phyloP scores from a whole-genome alignment of 148 eudicot species.

The Pouteria glomerata region DNA sequence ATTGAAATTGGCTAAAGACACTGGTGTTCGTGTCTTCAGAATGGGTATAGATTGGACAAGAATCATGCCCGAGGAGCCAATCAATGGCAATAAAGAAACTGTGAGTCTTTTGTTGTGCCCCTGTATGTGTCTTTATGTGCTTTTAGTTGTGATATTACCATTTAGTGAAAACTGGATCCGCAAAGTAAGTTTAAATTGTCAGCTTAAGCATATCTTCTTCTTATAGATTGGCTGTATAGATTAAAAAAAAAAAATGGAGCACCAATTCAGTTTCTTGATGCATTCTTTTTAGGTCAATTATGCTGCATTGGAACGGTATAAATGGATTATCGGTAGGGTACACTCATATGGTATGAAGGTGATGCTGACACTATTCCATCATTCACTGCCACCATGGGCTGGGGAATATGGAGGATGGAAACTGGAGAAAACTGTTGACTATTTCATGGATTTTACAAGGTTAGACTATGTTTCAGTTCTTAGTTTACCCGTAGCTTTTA shows the following conservation, averaged over 20 bases:
- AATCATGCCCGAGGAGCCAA: slow-evolving; percentile 90
- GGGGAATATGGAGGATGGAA: slow-evolving; percentile 99
- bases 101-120: slow-evolving; percentile 38
- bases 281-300: slow-evolving; percentile 60
- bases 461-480: slow-evolving; percentile 16
- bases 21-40: slow-evolving; percentile 81
- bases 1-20: slow-evolving; percentile 76
- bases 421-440: slow-evolving; percentile 86
- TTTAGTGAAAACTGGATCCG: neutral
- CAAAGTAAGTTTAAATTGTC: neutral
- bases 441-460: slow-evolving; percentile 93
- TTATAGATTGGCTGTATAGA: neutral
- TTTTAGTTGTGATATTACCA: neutral
- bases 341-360: slow-evolving; percentile 94
- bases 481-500: neutral
- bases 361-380: slow-evolving; percentile 94
- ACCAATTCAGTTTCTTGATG: slow-evolving; percentile 10
- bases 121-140: neutral
- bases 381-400: slow-evolving; percentile 98
- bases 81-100: slow-evolving; percentile 46
- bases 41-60: slow-evolving; percentile 99
- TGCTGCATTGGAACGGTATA: slow-evolving; percentile 94
- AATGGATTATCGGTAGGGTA: slow-evolving; percentile 79
- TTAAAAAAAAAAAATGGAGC: neutral
- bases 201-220: neutral